phyloP scores from a whole-genome alignment of 805 yeast species.

The Spathaspora hagerdaliae region DNA sequence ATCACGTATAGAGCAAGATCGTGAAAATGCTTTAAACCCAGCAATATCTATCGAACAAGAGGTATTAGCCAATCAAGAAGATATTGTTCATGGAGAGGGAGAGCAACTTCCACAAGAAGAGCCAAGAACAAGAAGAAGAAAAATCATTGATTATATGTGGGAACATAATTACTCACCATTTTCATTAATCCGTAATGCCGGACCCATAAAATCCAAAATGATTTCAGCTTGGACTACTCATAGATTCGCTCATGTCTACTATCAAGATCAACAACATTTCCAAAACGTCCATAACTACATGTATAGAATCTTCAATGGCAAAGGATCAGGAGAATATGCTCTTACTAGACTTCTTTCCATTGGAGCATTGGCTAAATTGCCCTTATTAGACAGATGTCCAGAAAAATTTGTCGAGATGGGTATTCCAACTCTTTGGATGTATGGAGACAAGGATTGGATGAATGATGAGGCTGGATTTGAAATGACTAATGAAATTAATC shows the following conservation, averaged over 20 bases:
- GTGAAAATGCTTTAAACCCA: conserved; percentile 14
- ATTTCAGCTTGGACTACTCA: conserved; percentile 52
- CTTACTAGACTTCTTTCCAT: conserved; percentile 57
- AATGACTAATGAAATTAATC: conserved; percentile 29
- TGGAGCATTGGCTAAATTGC: conserved; percentile 55
- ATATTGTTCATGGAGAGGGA: conserved; percentile 14
- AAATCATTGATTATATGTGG: conserved; percentile 46
- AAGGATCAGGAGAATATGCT: conserved; percentile 64
- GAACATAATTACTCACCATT: conserved; percentile 52
- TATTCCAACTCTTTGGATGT: conserved; percentile 54
- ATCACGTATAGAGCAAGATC: conserved; percentile 5
- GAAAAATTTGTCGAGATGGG: conserved; percentile 33
- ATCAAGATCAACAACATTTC: conserved; percentile 26
- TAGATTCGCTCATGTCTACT: conserved; percentile 40
- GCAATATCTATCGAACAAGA: conserved; percentile 10
- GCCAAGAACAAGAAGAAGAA: conserved; percentile 19
- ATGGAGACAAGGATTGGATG: conserved; percentile 75
- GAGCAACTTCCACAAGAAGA: conserved; percentile 8
- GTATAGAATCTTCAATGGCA: conserved; percentile 48
- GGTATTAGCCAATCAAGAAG: conserved; percentile 22
- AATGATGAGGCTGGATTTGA: conserved; percentile 54
- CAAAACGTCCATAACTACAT: conserved; percentile 51
- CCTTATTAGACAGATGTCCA: conserved; percentile 51
- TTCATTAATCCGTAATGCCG: conserved; percentile 43
- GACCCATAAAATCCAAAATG: conserved; percentile 52